Conservation (phyloP, 495 filamentous ascomycete species). For the Neurospora terricola region DNA sequence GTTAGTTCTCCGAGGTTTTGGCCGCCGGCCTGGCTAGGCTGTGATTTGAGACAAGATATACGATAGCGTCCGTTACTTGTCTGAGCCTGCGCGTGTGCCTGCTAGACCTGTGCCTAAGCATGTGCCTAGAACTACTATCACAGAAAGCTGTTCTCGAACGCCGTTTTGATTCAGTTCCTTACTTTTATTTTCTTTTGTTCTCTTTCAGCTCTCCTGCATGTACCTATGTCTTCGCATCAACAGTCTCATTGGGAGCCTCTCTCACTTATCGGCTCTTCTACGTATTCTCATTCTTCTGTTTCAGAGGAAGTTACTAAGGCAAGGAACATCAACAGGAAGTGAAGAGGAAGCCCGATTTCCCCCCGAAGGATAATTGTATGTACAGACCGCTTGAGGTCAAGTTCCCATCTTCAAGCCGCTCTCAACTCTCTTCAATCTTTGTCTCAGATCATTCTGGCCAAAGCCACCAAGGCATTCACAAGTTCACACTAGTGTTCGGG, state of each 20-base stretch:
- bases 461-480: background rate
- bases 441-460: background rate
- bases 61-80: background rate
- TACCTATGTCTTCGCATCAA: background rate
- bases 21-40: background rate
- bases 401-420: background rate
- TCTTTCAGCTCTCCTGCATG: background rate
- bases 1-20: background rate
- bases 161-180: background rate
- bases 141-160: background rate
- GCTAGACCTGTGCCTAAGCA: background rate
- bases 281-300: background rate
- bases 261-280: background rate
- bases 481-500: too few species aligned
- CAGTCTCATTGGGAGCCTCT: background rate
- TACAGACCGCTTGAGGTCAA: background rate
- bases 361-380: background rate
- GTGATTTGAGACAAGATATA: background rate
- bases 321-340: background rate
- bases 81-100: background rate
- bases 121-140: background rate
- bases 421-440: background rate
- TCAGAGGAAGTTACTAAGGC: background rate
- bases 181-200: background rate
- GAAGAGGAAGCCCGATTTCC: background rate